Base-by-base conservation (phyloP, 768 basidiomycete genomes). In the Phlebiopsis flavidoalba region DNA sequence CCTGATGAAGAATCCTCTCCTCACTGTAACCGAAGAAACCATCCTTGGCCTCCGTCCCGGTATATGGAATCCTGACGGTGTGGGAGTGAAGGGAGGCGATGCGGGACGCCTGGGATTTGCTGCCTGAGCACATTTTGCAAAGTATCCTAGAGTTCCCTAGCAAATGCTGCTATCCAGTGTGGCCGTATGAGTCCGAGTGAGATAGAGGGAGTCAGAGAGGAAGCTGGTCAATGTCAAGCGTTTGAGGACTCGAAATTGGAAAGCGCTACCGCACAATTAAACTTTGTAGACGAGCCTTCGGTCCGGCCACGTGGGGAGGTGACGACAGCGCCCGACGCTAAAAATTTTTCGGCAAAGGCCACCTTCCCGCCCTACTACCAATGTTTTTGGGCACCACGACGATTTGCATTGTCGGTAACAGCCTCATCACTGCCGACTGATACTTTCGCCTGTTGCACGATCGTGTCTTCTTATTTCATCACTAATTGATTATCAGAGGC, bases 21-120 rank as follows among this genome's bases (percentile, higher is more conserved):
- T 93, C 89, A 21, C 77, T 77, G 71, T 93, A 93, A 8, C 86
- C 86, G 70, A 89, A 93, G 72, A 85, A 93, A 0, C 86, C 88
- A 67, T 91, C 89, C 63, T 82, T 80, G 3, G 83, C 72, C 65
- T 87, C 79, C n/a, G n/a, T n/a, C n/a, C n/a, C 8, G 78, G 75
- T 19, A 75, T 73, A 46, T 73, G 64, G 46, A 83, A 65, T 1
- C 73, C 74, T 5, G 72, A 65, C 8, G 69, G 60, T 6, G 65
- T 55, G 4, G 57, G 57, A 26, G 62, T 58, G 3, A 58, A 49
- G 3, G 58, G 63, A 2, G 63, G 47, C 36, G 37, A 48, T 2
- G 63, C n/a, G 47, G 5, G 37, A 19, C 8, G 22, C 12, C 8
- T 43, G 14, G 12, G 21, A 24, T n/a, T 40, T 24, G 19, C 24